Conservation (phyloP, 306 rosid genomes). For the Vigna hirtella region DNA sequence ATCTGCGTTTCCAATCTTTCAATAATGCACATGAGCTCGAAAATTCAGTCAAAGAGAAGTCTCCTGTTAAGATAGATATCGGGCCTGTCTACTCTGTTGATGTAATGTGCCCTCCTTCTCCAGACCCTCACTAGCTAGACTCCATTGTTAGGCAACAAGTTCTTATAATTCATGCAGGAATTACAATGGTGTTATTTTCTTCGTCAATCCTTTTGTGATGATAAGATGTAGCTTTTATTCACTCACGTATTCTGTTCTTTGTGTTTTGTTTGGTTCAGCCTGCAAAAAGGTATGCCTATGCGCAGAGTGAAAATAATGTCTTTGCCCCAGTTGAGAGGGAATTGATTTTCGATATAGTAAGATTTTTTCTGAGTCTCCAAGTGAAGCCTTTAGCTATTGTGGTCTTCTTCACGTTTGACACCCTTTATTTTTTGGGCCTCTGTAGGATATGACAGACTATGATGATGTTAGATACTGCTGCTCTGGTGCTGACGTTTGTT, state of each 20-base stretch:
- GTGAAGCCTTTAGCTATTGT: slow-evolving; percentile 14
- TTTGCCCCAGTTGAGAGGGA: slow-evolving; percentile 92
- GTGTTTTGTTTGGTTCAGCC: slow-evolving; percentile 66
- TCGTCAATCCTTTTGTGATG: background rate
- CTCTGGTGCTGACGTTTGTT: slow-evolving; percentile 93
- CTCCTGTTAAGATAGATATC: slow-evolving; percentile 82
- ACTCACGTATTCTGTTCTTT: background rate
- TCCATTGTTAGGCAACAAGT: background rate
- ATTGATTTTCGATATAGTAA: slow-evolving; percentile 87
- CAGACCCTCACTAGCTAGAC: background rate
- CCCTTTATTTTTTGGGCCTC: background rate
- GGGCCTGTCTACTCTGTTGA: slow-evolving; percentile 90
- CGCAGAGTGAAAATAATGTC: slow-evolving; percentile 74
- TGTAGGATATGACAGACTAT: slow-evolving; percentile 89
- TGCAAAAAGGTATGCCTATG: slow-evolving; percentile 81
- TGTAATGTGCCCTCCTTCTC: slow-evolving; percentile 47
- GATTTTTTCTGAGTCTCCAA: slow-evolving; percentile 35
- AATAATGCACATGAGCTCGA: slow-evolving; percentile 67
- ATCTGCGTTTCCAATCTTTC: slow-evolving; percentile 79
- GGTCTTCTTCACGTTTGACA: slow-evolving; percentile 16
- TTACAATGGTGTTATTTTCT: background rate
- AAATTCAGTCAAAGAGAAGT: slow-evolving; percentile 73
- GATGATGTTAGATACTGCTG: slow-evolving; percentile 97
- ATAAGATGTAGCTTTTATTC: background rate
- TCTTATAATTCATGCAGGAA: background rate